Base-by-base conservation (phyloP, 2,329 filamentous ascomycete species). In the Fusarium algeriense region DNA sequence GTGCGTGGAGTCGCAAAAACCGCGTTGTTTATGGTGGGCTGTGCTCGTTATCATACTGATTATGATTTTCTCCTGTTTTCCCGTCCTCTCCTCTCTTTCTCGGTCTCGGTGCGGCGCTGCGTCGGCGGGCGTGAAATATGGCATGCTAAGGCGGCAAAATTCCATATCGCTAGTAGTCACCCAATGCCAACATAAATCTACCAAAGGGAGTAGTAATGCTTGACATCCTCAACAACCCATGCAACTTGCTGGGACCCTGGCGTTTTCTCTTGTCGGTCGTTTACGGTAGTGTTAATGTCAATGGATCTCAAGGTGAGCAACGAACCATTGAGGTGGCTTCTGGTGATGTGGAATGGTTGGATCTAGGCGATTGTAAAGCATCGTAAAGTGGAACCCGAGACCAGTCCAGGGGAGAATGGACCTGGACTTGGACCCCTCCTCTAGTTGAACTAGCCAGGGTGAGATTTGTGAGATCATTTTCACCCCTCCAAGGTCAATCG, bases 91-190 rank as follows among this genome's bases (percentile, higher is more conserved):
- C n/a, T 58, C 55, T 50, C 40, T 23, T 23, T 62, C 67, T 70
- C 68, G 68, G 68, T 68, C 68, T 70, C 63, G 32, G 67, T 68
- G 63, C 68, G 68, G 68, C 67, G 67, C 45, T 70, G 67, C 68
- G 45, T 71, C 68, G 67, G 68, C 63, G 67, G 67, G 67, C n/a
- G 62, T 71, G 56, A 54, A 66, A 70, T 70, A 52, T 55, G 35
- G 50, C 19, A 55, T 64, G 48, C 61, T 57, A 67, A 61, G 46
- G 40, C 63, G 49, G 63, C 32, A 64, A 67, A 61, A 54, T 64
- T 45, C 46, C 52, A 64, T 50, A 69, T 69, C 41, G 49, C 66
- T 40, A 59, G 41, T 23, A 35, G 49, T 44, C 23, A 37, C 37
- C 54, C 43, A 48, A 40, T 64, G 46, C 55, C 23, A 44, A 32